These are phyloP conservation scores for Cystobasidiaceae sp. DNA, from an alignment of 1,284 basidiomycete species.

Conservation along the genomic window DNA sequence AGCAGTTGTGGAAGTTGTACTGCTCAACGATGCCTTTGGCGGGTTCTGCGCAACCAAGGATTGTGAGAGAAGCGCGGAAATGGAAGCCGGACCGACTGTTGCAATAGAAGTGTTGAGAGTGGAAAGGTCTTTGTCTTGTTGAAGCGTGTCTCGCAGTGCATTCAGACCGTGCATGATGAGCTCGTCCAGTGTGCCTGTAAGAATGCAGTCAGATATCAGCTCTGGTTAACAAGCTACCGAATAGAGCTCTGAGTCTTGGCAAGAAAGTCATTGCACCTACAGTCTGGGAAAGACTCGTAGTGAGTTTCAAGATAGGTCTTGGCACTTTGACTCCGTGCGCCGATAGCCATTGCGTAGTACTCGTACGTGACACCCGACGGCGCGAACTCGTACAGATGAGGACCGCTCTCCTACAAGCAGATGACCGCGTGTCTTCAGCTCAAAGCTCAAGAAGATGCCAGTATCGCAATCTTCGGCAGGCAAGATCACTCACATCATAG, in stretches of 20 bases:
- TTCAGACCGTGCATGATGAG: constrained; percentile 86
- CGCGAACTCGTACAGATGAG: constrained; percentile 96
- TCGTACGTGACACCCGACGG: constrained; percentile 97
- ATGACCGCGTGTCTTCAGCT: neutral
- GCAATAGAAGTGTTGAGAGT: constrained; percentile 81
- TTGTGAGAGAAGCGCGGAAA: constrained; percentile 18
- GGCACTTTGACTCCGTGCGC: constrained; percentile 92
- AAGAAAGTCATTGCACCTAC: constrained; percentile 59
- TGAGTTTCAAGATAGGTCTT: constrained; percentile 98
- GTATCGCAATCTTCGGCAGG: too few species aligned
- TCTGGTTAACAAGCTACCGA: neutral
- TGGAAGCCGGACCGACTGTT: constrained; percentile 24
- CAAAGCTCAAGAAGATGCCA: constrained; percentile 12
- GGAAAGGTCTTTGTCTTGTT: constrained; percentile 93
- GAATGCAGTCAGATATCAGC: neutral
- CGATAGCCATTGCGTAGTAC: constrained; percentile 98
- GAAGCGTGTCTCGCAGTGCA: constrained; percentile 86
- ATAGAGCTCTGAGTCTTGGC: neutral
- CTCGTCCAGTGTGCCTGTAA: constrained; percentile 66
- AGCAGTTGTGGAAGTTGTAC: neutral
- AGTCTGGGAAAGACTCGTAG: constrained; percentile 76
- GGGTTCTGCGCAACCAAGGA: constrained; percentile 21
- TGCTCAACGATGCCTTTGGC: neutral
- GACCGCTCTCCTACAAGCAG: constrained; percentile 62
- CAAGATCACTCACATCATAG: constrained; percentile 59